phyloP scores from a whole-genome alignment of 208 protist genomes.

The Leishmania turanica region DNA sequence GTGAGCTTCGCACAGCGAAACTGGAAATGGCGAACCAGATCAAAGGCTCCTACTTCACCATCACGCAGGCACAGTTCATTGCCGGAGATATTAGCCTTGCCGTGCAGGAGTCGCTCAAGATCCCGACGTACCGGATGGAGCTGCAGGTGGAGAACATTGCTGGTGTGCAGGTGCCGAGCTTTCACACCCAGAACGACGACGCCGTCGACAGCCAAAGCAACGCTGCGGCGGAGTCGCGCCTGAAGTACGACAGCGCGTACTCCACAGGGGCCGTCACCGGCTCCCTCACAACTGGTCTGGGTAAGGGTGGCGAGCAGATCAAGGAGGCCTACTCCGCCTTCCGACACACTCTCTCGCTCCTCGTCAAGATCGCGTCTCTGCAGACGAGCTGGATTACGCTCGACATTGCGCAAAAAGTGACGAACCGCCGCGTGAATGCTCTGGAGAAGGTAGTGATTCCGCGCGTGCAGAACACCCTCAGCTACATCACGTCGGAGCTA shows the following conservation, averaged over 20 bases:
- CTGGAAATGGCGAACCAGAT: conserved; percentile 87
- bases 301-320: conserved; percentile 97
- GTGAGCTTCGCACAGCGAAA: conserved; percentile 93
- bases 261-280: conserved; percentile 12
- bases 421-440: conserved; percentile 99
- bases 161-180: conserved; percentile 97
- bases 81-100: conserved; percentile 96
- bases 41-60: conserved; percentile 94
- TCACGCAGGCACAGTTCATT: conserved; percentile 97
- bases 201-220: conserved; percentile 18
- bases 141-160: conserved; percentile 97
- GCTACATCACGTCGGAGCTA: conserved; percentile 98
- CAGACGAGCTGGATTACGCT: conserved; percentile 98
- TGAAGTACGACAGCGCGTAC: conserved; percentile 6
- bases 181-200: conserved; percentile 69
- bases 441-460: conserved; percentile 99
- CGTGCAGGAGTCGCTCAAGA: conserved; percentile 95
- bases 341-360: conserved; percentile 87
- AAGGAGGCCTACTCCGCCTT: conserved; percentile 89
- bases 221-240: conserved; percentile 10
- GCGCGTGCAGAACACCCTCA: conserved; percentile 96
- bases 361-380: conserved; percentile 97
- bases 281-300: conserved; percentile 90
- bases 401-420: conserved; percentile 98
- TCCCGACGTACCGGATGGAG: conserved; percentile 86